Evolutionary conservation across 768 basidiomycete species (phyloP).

Genomic region (Russula foetens): DNA sequence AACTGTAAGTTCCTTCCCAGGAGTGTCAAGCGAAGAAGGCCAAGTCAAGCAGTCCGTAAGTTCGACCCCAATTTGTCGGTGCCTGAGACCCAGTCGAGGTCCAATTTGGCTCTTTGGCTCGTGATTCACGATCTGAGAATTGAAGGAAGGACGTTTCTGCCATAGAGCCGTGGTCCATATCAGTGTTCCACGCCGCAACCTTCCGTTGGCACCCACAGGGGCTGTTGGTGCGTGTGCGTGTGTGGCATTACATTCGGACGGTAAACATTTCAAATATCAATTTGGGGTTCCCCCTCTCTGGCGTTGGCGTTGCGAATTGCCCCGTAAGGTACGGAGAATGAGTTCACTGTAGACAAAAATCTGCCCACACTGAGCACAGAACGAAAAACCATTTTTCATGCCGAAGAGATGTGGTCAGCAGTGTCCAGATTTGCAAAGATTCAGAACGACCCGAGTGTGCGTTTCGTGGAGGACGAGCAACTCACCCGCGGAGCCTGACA

Average conservation of each 20-base stretch:
- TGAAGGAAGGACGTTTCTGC: not conserved
- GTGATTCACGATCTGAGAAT: not conserved
- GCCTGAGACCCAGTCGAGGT: not conserved
- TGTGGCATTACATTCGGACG: not conserved
- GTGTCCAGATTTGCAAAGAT: too few species aligned
- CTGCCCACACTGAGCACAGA: too few species aligned
- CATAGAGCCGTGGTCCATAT: not conserved
- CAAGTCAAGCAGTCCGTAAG: not conserved
- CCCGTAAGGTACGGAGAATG: not conserved
- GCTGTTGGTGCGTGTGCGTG: not conserved
- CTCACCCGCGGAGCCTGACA: too few species aligned
- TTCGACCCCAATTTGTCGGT: not conserved
- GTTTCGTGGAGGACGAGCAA: too few species aligned
- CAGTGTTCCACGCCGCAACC: not conserved
- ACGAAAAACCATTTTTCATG: too few species aligned
- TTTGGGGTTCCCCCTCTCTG: not conserved
- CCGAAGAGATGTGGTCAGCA: too few species aligned
- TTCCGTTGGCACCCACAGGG: not conserved
- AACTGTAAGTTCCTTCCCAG: not conserved
- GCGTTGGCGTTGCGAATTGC: not conserved
- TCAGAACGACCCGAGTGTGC: too few species aligned
- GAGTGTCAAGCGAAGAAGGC: not conserved
- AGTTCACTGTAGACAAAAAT: too few species aligned
- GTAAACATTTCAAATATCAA: constrained; percentile 5
- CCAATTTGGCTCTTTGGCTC: too few species aligned